A percentile compares a stretch with the other conserved stretches of the same genome.
phyloP scores from a whole-genome alignment of 371 early-diverging fungal genomes.

The Mortierella sp. region DNA sequence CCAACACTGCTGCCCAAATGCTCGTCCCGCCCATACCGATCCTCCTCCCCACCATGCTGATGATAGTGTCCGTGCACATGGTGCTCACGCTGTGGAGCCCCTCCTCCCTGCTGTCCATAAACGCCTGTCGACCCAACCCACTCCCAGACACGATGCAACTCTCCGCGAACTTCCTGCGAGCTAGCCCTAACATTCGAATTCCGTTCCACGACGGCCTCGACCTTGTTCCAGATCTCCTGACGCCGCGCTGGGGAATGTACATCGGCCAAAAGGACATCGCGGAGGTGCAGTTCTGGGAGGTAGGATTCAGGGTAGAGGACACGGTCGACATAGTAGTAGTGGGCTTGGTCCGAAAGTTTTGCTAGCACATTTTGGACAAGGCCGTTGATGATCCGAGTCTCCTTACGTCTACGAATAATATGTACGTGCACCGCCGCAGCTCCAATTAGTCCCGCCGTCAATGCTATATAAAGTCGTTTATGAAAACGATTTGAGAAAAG shows the following conservation, averaged over 20 bases:
- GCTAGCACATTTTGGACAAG: slow-evolving; percentile 45
- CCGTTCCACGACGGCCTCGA: slow-evolving; percentile 38
- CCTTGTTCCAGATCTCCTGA: slow-evolving; percentile 52
- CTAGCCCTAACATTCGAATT: slow-evolving; percentile 48
- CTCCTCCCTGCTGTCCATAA: slow-evolving; percentile 9
- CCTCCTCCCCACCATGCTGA: neutral
- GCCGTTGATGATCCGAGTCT: slow-evolving; percentile 33
- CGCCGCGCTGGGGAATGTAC: slow-evolving; percentile 33
- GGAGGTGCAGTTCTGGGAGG: slow-evolving; percentile 37
- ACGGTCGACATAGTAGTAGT: slow-evolving; percentile 53
- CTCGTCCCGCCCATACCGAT: neutral
- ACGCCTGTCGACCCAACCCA: slow-evolving; percentile 53
- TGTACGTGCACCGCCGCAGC: slow-evolving; percentile 22
- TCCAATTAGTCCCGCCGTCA: slow-evolving; percentile 8
- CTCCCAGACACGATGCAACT: slow-evolving; percentile 49
- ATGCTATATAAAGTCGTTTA: slow-evolving; percentile 16
- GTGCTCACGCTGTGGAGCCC: neutral
- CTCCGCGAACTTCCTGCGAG: slow-evolving; percentile 46
- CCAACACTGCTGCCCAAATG: slow-evolving; percentile 4
- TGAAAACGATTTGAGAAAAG: neutral
- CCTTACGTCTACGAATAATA: slow-evolving; percentile 28
- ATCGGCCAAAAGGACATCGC: slow-evolving; percentile 43
- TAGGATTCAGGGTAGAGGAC: slow-evolving; percentile 37
- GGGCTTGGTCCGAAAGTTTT: slow-evolving; percentile 49
- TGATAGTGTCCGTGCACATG: neutral